Conservation (phyloP, 2,329 filamentous ascomycete genomes). For the Penicillium palitans region DNA sequence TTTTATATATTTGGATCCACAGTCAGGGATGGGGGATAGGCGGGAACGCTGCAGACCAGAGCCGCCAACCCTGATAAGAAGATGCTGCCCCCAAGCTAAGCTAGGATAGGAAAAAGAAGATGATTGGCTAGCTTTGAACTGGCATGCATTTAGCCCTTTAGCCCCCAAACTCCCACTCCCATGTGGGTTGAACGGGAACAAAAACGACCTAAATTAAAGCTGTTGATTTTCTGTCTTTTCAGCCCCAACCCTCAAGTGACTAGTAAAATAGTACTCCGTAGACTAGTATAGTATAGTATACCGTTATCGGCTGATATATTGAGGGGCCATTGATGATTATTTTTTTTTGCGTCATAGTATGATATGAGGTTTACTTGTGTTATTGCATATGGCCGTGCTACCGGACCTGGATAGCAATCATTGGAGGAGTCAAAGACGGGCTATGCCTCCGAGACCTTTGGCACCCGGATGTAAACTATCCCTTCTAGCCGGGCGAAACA, state of each 20-base stretch:
- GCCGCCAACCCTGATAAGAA: slow-evolving; percentile 2
- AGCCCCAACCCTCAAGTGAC: neutral
- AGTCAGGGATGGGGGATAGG: slow-evolving; percentile 1
- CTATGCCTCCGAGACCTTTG: neutral
- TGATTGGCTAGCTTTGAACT: neutral
- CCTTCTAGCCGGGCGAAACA: neutral
- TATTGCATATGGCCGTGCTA: neutral
- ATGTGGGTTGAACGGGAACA: neutral
- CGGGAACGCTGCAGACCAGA: slow-evolving; percentile 1
- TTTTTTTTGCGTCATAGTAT: too few relatives aligned
- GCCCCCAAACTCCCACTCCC: neutral
- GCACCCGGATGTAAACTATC: neutral
- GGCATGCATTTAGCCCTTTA: neutral
- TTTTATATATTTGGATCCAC: neutral
- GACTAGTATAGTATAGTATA: neutral
- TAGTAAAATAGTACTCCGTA: neutral
- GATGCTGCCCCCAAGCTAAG: neutral
- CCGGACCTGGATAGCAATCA: neutral
- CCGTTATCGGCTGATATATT: neutral
- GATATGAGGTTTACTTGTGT: neutral
- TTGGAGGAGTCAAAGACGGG: neutral
- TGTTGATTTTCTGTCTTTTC: neutral
- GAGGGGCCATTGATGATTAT: neutral
- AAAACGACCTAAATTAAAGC: neutral
- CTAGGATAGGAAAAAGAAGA: neutral